Base-by-base conservation (phyloP, 441 rosid genomes). In the Populus tomentosa region DNA sequence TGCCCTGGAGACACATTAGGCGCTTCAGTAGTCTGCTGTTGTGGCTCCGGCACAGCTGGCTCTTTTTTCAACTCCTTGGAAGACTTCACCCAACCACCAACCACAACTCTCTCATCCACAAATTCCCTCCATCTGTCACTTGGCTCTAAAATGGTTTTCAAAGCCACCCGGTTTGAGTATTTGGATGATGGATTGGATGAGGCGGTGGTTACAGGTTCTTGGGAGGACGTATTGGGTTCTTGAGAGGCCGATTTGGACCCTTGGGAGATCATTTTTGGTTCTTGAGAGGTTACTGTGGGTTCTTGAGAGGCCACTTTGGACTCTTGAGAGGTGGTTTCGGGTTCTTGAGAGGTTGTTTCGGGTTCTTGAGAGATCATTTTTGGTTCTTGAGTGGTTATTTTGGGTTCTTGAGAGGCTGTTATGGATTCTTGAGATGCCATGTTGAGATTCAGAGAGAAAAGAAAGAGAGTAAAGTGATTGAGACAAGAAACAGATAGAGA, bases 31-130 rank as follows among this genome's bases (percentile, higher is more conserved):
- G 68, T 71, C 33, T 56, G 64, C 9, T 78, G 75, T 21, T 18
- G 80, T 6, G 50, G 66, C 7, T 2, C 14, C 0, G 66, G 32
- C 6, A 3, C 42, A 35, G 77, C 40, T 3, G 78, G 79, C 24
- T n/a, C n/a, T n/a, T 78, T 88, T 80, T 53, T 87, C 75, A 81
- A 81, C 23, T 93, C 94, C 79, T 79, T 91, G 46, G 86, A 88
- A 82, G 91, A 80, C 88, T 86, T 93, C 10, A 95, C 93, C 99
- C 99, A 93, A 11, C 99, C 99, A 3, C 99, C 99, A 59, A 93
- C 69, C 69, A 92, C 92, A 38, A 91, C 73, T 36, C 84, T 89
- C 81, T 89, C 53, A 2, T 92, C 95, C 8, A 71, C 70, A n/a
- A 89, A 63, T 7, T 87, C 86, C 10, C 67, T 33, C 24, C 91